Conservation (phyloP, 2,329 filamentous ascomycete species). For the Xylaria sp. region DNA sequence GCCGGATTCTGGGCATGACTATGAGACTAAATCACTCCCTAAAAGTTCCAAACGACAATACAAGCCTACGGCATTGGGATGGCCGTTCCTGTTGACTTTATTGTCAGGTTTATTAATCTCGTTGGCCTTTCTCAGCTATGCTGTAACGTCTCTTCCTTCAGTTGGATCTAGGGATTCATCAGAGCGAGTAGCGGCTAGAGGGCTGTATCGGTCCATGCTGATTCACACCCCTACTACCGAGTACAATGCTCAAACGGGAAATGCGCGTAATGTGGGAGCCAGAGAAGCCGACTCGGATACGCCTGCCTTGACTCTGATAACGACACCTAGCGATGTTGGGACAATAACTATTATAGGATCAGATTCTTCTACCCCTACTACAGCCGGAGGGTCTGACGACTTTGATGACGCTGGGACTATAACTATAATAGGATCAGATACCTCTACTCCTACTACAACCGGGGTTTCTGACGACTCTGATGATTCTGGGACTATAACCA, state of each 20-base stretch:
- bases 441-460: not conserved
- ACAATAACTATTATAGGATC: not conserved
- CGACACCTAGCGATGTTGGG: not conserved
- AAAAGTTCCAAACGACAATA: slow-evolving; percentile 3
- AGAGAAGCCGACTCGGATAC: not conserved
- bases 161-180: slow-evolving; percentile 1
- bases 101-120: slow-evolving; percentile 13
- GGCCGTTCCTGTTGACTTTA: slow-evolving; percentile 19
- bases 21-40: not conserved
- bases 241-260: not conserved
- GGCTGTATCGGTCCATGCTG: not conserved
- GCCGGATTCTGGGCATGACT: not conserved
- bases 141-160: slow-evolving; percentile 14
- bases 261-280: not conserved
- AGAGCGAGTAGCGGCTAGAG: slow-evolving; percentile 4
- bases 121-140: slow-evolving; percentile 21
- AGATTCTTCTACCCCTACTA: not conserved
- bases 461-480: not conserved
- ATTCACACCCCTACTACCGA: not conserved
- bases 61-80: slow-evolving; percentile 28
- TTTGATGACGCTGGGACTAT: not conserved
- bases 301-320: not conserved
- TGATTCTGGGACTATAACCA: not conserved
- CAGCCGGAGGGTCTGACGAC: not conserved
- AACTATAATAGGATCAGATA: slow-evolving; percentile 2